These are phyloP conservation scores for Ustulina deusta DNA, from an alignment of 2,329 filamentous ascomycete genomes.

Conservation along the genomic window DNA sequence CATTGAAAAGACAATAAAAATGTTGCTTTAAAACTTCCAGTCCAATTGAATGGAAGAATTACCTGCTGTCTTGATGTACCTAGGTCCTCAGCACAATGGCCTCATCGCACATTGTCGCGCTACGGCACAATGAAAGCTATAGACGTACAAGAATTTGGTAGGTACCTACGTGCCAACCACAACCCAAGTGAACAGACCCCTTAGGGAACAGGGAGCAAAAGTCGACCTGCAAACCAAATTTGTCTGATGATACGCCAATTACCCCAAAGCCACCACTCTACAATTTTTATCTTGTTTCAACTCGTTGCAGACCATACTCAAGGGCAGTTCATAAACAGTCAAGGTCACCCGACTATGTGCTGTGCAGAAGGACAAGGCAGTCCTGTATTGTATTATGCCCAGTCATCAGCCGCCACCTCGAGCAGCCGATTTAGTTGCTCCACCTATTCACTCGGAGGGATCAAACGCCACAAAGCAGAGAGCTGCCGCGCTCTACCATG, in stretches of 20 bases:
- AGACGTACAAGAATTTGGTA: no score
- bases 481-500: slow-evolving; percentile 22
- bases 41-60: no score
- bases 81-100: no score
- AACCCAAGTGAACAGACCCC: no score
- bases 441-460: slow-evolving; percentile 34
- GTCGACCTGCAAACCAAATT: neutral
- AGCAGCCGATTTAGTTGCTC: slow-evolving; percentile 30
- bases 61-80: no score
- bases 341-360: neutral
- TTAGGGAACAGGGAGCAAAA: no score
- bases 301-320: neutral
- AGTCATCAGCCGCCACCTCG: slow-evolving; percentile 9
- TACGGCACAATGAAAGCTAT: no score
- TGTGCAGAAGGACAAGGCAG: neutral
- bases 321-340: neutral
- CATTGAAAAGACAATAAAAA: no score
- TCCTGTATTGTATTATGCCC: slow-evolving; percentile 25
- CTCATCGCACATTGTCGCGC: no score
- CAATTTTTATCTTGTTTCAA: neutral
- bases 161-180: no score
- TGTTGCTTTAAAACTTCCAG: no score
- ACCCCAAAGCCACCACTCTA: neutral
- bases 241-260: neutral
- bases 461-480: slow-evolving; percentile 35